phyloP scores from a whole-genome alignment of 768 basidiomycete species.

The Termitomyces sp. region DNA sequence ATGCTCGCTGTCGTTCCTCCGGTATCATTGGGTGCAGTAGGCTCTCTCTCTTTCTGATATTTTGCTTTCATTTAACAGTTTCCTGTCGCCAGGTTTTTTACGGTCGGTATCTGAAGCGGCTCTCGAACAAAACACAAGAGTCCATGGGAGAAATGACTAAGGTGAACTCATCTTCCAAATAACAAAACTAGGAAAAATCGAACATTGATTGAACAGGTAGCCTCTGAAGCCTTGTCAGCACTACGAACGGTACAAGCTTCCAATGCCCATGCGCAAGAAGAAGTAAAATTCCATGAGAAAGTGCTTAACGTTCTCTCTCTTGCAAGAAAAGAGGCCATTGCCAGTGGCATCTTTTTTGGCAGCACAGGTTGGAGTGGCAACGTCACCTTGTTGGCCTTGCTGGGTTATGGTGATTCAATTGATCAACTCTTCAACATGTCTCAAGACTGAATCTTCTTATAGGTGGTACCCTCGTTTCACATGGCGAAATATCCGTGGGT shows the following conservation, averaged over 20 bases:
- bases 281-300: slow-evolving; percentile 68
- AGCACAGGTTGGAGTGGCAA: slow-evolving; percentile 93
- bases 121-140: slow-evolving; percentile 91
- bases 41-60: slow-evolving; percentile 18
- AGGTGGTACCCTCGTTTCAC: slow-evolving; percentile 91
- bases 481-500: slow-evolving; percentile 86
- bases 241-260: slow-evolving; percentile 89
- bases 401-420: slow-evolving; percentile 74
- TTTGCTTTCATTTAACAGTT: not conserved
- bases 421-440: not conserved
- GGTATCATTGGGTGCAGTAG: slow-evolving; percentile 79
- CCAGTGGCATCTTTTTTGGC: slow-evolving; percentile 92
- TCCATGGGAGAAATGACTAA: slow-evolving; percentile 95
- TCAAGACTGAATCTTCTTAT: slow-evolving; percentile 4
- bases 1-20: slow-evolving; percentile 95
- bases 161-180: slow-evolving; percentile 33
- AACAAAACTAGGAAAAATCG: not conserved
- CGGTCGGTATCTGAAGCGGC: slow-evolving; percentile 88
- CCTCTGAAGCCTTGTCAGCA: slow-evolving; percentile 86
- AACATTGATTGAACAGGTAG: slow-evolving; percentile 47
- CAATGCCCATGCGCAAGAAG: slow-evolving; percentile 81
- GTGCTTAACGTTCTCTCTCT: slow-evolving; percentile 68
- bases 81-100: slow-evolving; percentile 77
- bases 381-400: slow-evolving; percentile 79
- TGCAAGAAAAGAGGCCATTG: slow-evolving; percentile 84